Evolutionary conservation across 805 yeast species (phyloP).

Genomic region (Metschnikowia colocasiae): DNA sequence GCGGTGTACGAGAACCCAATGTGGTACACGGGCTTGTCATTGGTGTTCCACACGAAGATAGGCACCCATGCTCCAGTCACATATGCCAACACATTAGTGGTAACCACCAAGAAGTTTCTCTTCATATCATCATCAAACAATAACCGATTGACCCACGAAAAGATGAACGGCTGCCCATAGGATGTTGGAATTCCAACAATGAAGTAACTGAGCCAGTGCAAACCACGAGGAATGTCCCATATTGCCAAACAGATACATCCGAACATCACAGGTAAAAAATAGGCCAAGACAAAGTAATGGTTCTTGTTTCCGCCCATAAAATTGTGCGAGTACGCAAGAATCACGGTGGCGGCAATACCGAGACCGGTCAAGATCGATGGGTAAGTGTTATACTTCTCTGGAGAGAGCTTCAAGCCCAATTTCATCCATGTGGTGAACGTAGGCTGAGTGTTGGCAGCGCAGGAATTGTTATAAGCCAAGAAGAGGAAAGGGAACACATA

Average conservation of each 20-base stretch:
- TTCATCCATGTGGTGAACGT: conserved; percentile 47
- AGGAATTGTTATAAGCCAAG: conserved; percentile 35
- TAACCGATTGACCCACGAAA: conserved; percentile 52
- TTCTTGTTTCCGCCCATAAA: conserved; percentile 32
- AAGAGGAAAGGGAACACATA: conserved; percentile 42
- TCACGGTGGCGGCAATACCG: conserved; percentile 36
- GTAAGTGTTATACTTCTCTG: conserved; percentile 36
- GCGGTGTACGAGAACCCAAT: conserved; percentile 37
- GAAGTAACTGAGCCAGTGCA: conserved; percentile 50
- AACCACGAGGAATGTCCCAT: conserved; percentile 48
- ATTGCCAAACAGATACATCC: conserved; percentile 42
- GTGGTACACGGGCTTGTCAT: conserved; percentile 28
- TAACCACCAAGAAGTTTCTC: conserved; percentile 32
- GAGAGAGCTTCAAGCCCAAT: conserved; percentile 27
- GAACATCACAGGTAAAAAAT: conserved; percentile 37
- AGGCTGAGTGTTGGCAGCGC: conserved; percentile 36
- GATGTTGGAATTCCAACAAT: conserved; percentile 45
- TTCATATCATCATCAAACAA: conserved; percentile 39
- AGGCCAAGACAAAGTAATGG: conserved; percentile 33
- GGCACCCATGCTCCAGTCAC: conserved; percentile 40
- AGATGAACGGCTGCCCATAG: conserved; percentile 55
- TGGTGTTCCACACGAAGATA: conserved; percentile 38
- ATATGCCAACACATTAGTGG: conserved; percentile 38
- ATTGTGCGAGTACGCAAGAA: conserved; percentile 36
- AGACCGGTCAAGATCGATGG: conserved; percentile 39